These are phyloP conservation scores for Stylosanthes scabra DNA, from an alignment of 331 rosid species.

Conservation along the genomic window DNA sequence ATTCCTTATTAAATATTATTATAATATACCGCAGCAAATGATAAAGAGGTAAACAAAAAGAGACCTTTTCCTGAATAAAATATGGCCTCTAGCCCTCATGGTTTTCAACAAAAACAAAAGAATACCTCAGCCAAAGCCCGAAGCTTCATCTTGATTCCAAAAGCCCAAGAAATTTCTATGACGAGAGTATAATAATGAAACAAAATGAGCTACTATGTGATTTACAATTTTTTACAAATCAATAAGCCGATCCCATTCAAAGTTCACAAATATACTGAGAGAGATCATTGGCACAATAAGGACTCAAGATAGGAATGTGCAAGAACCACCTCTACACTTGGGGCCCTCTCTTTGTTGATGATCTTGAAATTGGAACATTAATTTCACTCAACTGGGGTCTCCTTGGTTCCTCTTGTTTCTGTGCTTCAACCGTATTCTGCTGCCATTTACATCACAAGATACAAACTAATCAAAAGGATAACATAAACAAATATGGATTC, in stretches of 20 bases:
- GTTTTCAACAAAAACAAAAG: slow-evolving; percentile 78
- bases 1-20: slow-evolving; percentile 30
- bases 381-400: slow-evolving; percentile 47
- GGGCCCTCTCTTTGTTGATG: slow-evolving; percentile 57
- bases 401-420: slow-evolving; percentile 57
- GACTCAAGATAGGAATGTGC: slow-evolving; percentile 42
- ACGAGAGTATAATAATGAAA: slow-evolving; percentile 42
- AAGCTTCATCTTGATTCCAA: slow-evolving; percentile 54
- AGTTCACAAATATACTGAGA: slow-evolving; percentile 45
- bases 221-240: slow-evolving; percentile 87
- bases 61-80: slow-evolving; percentile 37
- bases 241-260: slow-evolving; percentile 63
- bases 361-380: slow-evolving; percentile 61
- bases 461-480: slow-evolving; percentile 8
- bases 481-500: not conserved
- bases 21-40: slow-evolving; percentile 36
- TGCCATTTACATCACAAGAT: slow-evolving; percentile 21
- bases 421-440: slow-evolving; percentile 57
- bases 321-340: slow-evolving; percentile 44
- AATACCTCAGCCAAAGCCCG: slow-evolving; percentile 64
- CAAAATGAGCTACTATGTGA: slow-evolving; percentile 62
- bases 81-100: slow-evolving; percentile 67
- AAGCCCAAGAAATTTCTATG: slow-evolving; percentile 65
- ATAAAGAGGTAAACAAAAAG: slow-evolving; percentile 38
- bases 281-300: slow-evolving; percentile 44